Base-by-base conservation (phyloP, 2,329 filamentous ascomycete species). In the Diaporthe helianthi region DNA sequence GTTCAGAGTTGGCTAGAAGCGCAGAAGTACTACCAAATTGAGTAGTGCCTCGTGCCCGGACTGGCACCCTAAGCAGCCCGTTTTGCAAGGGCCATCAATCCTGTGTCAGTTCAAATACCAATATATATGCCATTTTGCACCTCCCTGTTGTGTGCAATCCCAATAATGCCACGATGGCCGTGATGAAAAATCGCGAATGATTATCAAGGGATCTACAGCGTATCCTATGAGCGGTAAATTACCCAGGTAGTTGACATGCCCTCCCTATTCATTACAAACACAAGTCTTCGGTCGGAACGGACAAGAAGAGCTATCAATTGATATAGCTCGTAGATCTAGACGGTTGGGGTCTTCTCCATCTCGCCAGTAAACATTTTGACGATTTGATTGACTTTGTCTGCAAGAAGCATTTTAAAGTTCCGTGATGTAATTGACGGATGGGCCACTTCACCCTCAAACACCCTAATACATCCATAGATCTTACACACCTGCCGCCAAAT, bases 131-230 rank as follows among this genome's bases (percentile, higher is more conserved):
- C 26, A 22, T 60, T 46, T 3, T 15, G 41, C 17, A 15, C 26
- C 3, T 6, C n/a, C 19, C 19, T 33, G 4, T 3, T 38, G 36
- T 15, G 10, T 38, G 12, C n/a, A 3, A n/a, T 4, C 10, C 38
- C 15, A 9, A 1, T 3, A 13, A 1, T 15, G 22, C 1, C 26
- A 2, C 9, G 12, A 19, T 22, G 26, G 22, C 0, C 1, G 17
- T 29, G 19, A 33, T 22, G 12, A 22, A 1, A 24, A n/a, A 6
- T 2, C 2, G 2, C 9, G 5, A 1, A 31, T 29, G 24, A n/a
- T 9, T 29, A 15, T 31, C 15, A 17, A 17, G 12, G 36, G 2
- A 13, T 12, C 36, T 15, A 1, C 10, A 38, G 36, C 10, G 10
- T n/a, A n/a, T n/a, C n/a, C n/a, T n/a, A n/a, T n/a, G n/a, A n/a